Evolutionary conservation across 129 eudicot genomes (phyloP).

Genomic region (Logfia minima): DNA sequence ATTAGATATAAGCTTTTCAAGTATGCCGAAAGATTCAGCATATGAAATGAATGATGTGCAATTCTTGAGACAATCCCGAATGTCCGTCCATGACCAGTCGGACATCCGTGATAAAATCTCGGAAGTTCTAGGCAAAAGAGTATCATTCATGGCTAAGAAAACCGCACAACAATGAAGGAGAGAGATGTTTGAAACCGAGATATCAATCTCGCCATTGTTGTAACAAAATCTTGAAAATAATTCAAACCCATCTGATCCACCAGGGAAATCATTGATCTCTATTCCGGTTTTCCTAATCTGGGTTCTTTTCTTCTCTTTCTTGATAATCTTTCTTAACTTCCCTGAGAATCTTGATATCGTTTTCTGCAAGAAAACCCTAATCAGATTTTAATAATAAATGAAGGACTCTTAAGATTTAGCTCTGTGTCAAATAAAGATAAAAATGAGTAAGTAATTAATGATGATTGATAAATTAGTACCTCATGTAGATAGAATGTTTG

Average conservation of each 20-base stretch:
- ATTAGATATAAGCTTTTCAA: constrained; percentile 51
- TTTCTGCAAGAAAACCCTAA: constrained; percentile 52
- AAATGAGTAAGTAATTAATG: background rate
- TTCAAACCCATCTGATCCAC: constrained; percentile 82
- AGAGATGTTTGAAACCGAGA: constrained; percentile 54
- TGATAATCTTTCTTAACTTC: constrained; percentile 66
- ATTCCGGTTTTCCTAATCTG: constrained; percentile 56
- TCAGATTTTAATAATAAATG: constrained; percentile 4
- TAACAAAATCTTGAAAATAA: constrained; percentile 72
- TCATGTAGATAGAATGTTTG: constrained; percentile 81
- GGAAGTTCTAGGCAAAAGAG: constrained; percentile 58
- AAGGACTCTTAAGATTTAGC: background rate
- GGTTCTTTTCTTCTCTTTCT: constrained; percentile 54
- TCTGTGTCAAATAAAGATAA: background rate
- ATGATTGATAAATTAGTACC: constrained; percentile 39
- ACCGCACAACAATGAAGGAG: constrained; percentile 69
- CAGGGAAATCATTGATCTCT: constrained; percentile 64
- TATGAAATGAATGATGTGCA: constrained; percentile 45
- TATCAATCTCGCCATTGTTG: constrained; percentile 52
- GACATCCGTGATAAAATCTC: constrained; percentile 52
- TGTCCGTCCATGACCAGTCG: constrained; percentile 61
- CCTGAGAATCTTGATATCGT: constrained; percentile 59
- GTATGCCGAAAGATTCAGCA: constrained; percentile 70
- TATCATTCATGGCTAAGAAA: constrained; percentile 72
- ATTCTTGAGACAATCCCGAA: constrained; percentile 48